phyloP scores from a whole-genome alignment of 2,329 filamentous ascomycete genomes.

The Dactylellina leptospora region DNA sequence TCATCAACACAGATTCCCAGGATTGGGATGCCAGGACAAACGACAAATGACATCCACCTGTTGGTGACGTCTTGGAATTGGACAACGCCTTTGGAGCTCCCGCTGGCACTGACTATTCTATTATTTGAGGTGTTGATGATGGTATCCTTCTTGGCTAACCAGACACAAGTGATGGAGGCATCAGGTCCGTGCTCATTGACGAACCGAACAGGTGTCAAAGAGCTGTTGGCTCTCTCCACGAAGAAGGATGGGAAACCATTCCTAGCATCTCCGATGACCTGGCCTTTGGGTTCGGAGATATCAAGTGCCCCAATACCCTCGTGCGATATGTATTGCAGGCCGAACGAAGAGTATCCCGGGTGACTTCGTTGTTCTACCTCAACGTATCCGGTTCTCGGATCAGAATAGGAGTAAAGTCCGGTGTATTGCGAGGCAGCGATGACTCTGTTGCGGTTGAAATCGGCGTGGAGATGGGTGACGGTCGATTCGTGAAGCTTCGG shows the following conservation, averaged over 20 bases:
- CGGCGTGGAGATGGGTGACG: slow-evolving; percentile 44
- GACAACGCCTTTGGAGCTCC: slow-evolving; percentile 47
- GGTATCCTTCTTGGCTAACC: slow-evolving; percentile 76
- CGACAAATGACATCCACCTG: slow-evolving; percentile 50
- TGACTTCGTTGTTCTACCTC: slow-evolving; percentile 43
- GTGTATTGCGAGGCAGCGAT: slow-evolving; percentile 48
- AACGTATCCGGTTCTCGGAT: slow-evolving; percentile 48
- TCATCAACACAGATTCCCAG: slow-evolving; percentile 85
- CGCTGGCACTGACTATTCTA: slow-evolving; percentile 41
- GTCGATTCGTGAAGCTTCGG: slow-evolving; percentile 50
- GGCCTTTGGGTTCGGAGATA: slow-evolving; percentile 41
- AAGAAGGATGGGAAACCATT: slow-evolving; percentile 77
- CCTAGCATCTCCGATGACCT: slow-evolving; percentile 71
- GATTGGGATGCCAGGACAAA: slow-evolving; percentile 86
- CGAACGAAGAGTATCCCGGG: slow-evolving; percentile 47
- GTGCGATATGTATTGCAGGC: slow-evolving; percentile 41
- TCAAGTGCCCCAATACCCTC: slow-evolving; percentile 45
- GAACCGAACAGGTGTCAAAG: slow-evolving; percentile 70
- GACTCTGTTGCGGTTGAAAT: slow-evolving; percentile 40
- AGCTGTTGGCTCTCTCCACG: slow-evolving; percentile 64
- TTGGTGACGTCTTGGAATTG: slow-evolving; percentile 43
- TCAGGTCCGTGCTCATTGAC: slow-evolving; percentile 75
- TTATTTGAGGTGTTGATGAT: slow-evolving; percentile 41
- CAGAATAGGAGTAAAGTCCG: slow-evolving; percentile 42
- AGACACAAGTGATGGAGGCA: slow-evolving; percentile 80